Conservation (phyloP, 2,329 filamentous ascomycete genomes). For the Fusarium musae region DNA sequence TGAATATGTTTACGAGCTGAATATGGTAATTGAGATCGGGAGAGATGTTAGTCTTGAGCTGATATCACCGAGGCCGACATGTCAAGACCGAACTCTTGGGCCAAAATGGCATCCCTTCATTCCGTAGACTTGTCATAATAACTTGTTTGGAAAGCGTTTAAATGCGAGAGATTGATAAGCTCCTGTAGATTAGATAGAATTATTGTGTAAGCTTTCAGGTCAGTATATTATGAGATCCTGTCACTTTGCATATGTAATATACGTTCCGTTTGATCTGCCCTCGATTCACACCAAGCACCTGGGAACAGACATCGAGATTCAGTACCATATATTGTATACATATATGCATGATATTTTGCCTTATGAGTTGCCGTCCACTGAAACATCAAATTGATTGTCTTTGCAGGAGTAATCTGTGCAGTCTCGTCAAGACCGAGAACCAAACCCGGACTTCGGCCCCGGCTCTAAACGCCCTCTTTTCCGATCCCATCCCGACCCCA, state of each 20-base stretch:
- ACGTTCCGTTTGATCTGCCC: neutral
- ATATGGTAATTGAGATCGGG: neutral
- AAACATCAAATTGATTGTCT: neutral
- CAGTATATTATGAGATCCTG: too few relatives aligned
- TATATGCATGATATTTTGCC: neutral
- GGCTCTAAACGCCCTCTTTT: neutral
- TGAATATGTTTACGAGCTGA: neutral
- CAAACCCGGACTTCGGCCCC: slow-evolving; percentile 15
- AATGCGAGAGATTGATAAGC: neutral
- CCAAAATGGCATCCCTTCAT: neutral
- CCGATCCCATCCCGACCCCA: slow-evolving; percentile 1
- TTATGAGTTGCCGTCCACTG: too few relatives aligned
- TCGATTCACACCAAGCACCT: neutral
- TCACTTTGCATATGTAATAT: neutral
- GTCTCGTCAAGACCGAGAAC: slow-evolving; percentile 5
- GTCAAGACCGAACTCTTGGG: slow-evolving; percentile 1
- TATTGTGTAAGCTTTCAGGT: neutral
- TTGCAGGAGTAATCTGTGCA: neutral
- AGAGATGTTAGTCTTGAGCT: neutral
- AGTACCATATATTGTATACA: neutral
- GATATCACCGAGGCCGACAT: slow-evolving; percentile 32
- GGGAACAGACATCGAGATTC: neutral
- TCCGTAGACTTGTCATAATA: neutral
- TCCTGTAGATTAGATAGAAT: neutral
- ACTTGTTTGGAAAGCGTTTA: neutral